phyloP scores from a whole-genome alignment of 1,284 basidiomycete genomes.

The Sanghuangporus baumii region DNA sequence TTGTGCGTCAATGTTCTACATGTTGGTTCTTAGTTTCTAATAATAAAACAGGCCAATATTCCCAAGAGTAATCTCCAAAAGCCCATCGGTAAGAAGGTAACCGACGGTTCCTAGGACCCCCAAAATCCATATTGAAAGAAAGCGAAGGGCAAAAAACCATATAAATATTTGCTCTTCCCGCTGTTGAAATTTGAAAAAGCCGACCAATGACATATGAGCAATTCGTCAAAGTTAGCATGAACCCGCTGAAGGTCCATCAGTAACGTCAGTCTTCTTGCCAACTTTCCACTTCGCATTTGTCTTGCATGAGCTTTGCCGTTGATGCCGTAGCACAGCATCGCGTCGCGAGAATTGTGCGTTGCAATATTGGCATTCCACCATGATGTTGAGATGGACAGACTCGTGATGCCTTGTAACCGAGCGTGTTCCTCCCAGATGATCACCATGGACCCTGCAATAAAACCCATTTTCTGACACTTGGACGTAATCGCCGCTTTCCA shows the following conservation, averaged over 20 bases:
- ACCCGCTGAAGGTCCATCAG: not conserved
- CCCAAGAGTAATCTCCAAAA: not conserved
- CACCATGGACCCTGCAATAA: not conserved
- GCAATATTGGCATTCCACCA: slow-evolving; percentile 7
- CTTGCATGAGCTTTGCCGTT: not conserved
- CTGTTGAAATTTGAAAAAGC: not conserved
- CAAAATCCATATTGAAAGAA: not conserved
- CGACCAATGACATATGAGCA: not conserved
- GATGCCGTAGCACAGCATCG: slow-evolving; percentile 10
- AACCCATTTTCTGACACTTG: not conserved
- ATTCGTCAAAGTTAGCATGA: not conserved
- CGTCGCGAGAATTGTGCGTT: not conserved
- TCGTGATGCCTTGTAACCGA: slow-evolving; percentile 8
- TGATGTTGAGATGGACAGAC: not conserved
- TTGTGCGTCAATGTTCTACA: not conserved
- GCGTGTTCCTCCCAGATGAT: not conserved
- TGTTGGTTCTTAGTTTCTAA: not conserved
- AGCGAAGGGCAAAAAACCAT: not conserved
- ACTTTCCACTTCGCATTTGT: not conserved
- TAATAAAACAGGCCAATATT: not conserved
- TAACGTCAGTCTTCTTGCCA: not conserved
- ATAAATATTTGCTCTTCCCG: not conserved
- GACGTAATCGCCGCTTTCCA: not conserved
- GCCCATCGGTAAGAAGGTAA: not conserved
- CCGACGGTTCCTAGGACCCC: not conserved